These are phyloP conservation scores for Hyaloperonospora arabidopsidis DNA, from an alignment of 352 stramenopile genomes.

Conservation along the genomic window DNA sequence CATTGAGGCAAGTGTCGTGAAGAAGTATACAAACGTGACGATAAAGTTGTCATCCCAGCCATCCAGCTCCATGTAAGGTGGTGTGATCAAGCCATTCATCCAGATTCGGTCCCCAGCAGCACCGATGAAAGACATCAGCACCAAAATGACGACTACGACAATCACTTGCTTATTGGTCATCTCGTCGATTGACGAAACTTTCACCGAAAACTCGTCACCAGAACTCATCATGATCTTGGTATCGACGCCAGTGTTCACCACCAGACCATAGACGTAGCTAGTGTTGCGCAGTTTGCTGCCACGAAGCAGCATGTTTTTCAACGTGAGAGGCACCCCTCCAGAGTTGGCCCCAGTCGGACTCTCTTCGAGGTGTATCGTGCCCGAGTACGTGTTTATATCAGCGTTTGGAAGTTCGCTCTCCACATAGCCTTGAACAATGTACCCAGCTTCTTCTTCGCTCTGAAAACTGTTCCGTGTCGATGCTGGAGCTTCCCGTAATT, in stretches of 20 bases:
- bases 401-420: constrained; percentile 76
- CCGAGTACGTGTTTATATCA: constrained; percentile 76
- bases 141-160: constrained; percentile 64
- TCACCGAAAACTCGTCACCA: constrained; percentile 70
- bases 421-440: constrained; percentile 60
- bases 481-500: constrained; percentile 62
- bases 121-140: constrained; percentile 62
- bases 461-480: constrained; percentile 58
- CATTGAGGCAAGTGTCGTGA: constrained; percentile 77
- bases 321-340: constrained; percentile 44
- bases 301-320: constrained; percentile 88
- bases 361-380: constrained; percentile 58
- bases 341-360: constrained; percentile 32
- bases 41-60: constrained; percentile 35
- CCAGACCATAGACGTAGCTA: constrained; percentile 81
- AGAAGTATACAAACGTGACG: constrained; percentile 76
- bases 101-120: constrained; percentile 53
- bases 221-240: constrained; percentile 90
- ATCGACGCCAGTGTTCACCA: constrained; percentile 90
- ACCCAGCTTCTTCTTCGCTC: constrained; percentile 54
- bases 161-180: constrained; percentile 84
- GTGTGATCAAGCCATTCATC: constrained; percentile 35
- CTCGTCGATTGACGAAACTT: constrained; percentile 78
- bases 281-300: constrained; percentile 88
- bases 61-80: constrained; percentile 35